Base-by-base conservation (phyloP, 2,329 filamentous ascomycete species). In the Rutstroemia sp. region DNA sequence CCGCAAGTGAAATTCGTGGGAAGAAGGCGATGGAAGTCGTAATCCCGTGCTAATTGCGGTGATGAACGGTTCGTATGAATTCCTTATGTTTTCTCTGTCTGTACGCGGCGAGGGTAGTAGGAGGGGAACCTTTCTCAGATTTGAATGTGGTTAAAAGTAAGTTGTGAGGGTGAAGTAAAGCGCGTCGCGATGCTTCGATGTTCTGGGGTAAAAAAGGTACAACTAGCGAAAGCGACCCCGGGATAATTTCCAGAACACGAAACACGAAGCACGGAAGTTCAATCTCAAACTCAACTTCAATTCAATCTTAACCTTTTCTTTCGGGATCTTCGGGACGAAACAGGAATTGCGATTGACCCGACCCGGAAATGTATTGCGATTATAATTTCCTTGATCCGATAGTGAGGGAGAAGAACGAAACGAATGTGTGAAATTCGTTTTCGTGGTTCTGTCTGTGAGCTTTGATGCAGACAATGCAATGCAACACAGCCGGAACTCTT, bases 151-250 rank as follows among this genome's bases (percentile, higher is more conserved):
- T 8, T 12, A 21, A n/a, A 14, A 25, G 14, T 8, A 12, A 27
- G n/a, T 21, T 23, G 23, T 23, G 23, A 23, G 23, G 23, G 19
- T 25, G 21, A 44, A n/a, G 25, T 44, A 37, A 51, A 51, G 49
- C 60, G 61, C 57, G 56, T 60, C 57, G 51, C 46, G 54, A 56
- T 48, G 48, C 38, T 48, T 48, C 16, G 23, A 27, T 25, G 45
- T 50, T 30, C 27, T 30, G 27, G 27, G 10, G 10, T 8, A 30
- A 30, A 44, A 39, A 48, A 57, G 62, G 59, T 62, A 30, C 62
- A 59, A 38, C 63, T 64, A 65, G 54, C 60, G 56, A 65, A 64
- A 64, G 63, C 50, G 63, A 63, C 63, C 60, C 54, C 27, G 7
- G 27, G 27, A 30, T 30, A 53, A 59, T 48, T 52, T 50, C 41